Evolutionary conservation across 208 protist genomes (phyloP), one percentile per base, ranked within the genome.

Genomic region (Leishmania guyanensis): DNA sequence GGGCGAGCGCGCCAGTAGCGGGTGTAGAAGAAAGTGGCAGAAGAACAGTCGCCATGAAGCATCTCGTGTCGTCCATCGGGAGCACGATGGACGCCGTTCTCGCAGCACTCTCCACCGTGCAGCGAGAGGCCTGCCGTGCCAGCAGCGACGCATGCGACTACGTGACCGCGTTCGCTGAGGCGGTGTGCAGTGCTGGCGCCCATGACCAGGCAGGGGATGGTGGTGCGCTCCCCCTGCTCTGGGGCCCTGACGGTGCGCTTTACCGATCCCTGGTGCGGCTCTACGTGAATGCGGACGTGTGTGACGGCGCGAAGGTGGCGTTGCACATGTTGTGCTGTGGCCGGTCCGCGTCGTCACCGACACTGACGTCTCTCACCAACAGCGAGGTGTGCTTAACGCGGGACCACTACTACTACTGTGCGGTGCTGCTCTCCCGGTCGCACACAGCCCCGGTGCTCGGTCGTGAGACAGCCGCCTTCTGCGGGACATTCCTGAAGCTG

Each of bases 261-360:
- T 91, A 89, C 33, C 94, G 92, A 17, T 93, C 94, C 2, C 66
- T 97, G 48, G 78, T 97, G 50, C 92, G 92, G 1, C 85, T 96
- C 2, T 96, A 92, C 81, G 69, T 97, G 43, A 92, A 87, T 62
- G 88, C 91, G 0, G 89, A 97, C 77, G 64, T 92, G 29, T 66
- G 93, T n/a, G 74, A 85, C 75, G 94, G 90, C 16, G 75, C 72
- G 26, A 56, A 66, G 20, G 71, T 96, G 17, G 87, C 88, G 22
- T 50, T 78, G 46, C 68, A 75, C 12, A 75, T 87, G 43, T 76
- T 86, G 65, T 50, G n/a, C 26, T 26, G 20, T 53, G 16, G 14
- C 10, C 33, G 53, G 17, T 20, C n/a, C 46, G 51, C 66, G 22
- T 48, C 20, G 6, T 39, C 29, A 22, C 66, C 60, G 5, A 71